A percentile compares a stretch with the other conserved stretches of the same genome.
phyloP scores from a whole-genome alignment of 1,284 basidiomycete species.

The Apiotrichum gamsii region DNA sequence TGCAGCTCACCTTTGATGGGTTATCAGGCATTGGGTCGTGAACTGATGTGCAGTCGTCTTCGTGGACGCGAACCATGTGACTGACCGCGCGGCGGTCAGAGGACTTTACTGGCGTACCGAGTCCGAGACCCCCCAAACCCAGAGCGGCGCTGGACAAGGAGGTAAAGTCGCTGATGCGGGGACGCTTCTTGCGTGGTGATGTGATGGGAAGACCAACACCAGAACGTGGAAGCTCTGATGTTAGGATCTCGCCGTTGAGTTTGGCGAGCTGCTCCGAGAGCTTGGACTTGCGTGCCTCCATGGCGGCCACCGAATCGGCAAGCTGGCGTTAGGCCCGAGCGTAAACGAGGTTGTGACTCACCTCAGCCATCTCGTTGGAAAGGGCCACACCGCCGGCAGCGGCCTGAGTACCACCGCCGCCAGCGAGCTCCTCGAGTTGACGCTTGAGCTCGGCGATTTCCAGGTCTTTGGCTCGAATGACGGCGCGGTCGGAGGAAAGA shows the following conservation, averaged over 20 bases:
- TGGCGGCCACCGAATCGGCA: conserved; percentile 36
- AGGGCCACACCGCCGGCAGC: too few relatives aligned
- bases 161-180: conserved; percentile 45
- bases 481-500: conserved; percentile 39
- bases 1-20: conserved; percentile 3
- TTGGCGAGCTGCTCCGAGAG: conserved; percentile 37
- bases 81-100: conserved; percentile 41
- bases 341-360: conserved; percentile 16
- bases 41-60: too few relatives aligned
- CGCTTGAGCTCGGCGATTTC: conserved; percentile 47
- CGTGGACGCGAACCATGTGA: conserved; percentile 28
- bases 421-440: conserved; percentile 33
- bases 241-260: conserved; percentile 45
- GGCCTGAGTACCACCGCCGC: background rate
- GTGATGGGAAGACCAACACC: conserved; percentile 17
- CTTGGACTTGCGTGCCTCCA: conserved; percentile 40
- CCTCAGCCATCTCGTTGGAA: conserved; percentile 18
- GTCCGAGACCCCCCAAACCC: conserved; percentile 25
- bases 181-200: conserved; percentile 32
- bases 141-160: conserved; percentile 17
- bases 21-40: too few relatives aligned
- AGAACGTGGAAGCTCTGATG: conserved; percentile 33
- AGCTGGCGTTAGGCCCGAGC: conserved; percentile 20
- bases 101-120: conserved; percentile 22
- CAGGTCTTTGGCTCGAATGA: conserved; percentile 48